phyloP scores from a whole-genome alignment of 805 yeast species.

The Ogataea neopini region DNA sequence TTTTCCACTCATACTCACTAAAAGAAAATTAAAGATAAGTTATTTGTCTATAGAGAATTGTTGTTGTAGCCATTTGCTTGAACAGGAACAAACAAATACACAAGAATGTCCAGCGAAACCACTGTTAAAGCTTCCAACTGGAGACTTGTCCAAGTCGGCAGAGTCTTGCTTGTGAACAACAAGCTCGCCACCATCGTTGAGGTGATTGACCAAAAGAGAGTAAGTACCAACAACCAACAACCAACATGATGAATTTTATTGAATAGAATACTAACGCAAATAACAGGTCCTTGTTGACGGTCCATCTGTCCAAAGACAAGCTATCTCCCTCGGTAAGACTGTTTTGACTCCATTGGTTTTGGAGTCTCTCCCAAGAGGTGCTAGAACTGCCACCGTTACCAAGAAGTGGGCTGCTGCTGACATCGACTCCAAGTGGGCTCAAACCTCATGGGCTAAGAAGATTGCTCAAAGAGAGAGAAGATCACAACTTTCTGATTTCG shows the following conservation, averaged over 20 bases:
- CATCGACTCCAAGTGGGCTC: conserved; percentile 86
- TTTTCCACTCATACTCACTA: conserved; percentile 4
- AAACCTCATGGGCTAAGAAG: conserved; percentile 97
- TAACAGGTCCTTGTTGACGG: conserved; percentile 89
- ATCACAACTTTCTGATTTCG: conserved; percentile 91
- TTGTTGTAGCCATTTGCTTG: conserved; percentile 5
- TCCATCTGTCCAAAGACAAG: conserved; percentile 94
- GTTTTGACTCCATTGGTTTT: conserved; percentile 91
- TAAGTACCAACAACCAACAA: conserved; percentile 43
- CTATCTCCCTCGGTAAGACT: conserved; percentile 81
- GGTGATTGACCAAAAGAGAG: conserved; percentile 99
- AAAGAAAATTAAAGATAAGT: conserved; percentile 9
- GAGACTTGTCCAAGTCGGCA: conserved; percentile 99
- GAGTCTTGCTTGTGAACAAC: conserved; percentile 92
- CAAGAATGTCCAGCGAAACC: conserved; percentile 48
- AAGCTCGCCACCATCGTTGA: conserved; percentile 97
- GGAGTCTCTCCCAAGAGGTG: conserved; percentile 88
- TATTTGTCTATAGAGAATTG: conserved; percentile 4
- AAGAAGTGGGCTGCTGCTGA: conserved; percentile 95
- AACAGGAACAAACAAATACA: conserved; percentile 8
- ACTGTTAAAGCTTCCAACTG: conserved; percentile 93
- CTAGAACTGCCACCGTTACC: conserved; percentile 79
- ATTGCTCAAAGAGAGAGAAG: conserved; percentile 94
- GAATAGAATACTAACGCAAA: conserved; percentile 9
- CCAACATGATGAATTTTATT: not conserved